Conservation (phyloP, 2,329 filamentous ascomycete species). For the Corinectria fuckeliana region DNA sequence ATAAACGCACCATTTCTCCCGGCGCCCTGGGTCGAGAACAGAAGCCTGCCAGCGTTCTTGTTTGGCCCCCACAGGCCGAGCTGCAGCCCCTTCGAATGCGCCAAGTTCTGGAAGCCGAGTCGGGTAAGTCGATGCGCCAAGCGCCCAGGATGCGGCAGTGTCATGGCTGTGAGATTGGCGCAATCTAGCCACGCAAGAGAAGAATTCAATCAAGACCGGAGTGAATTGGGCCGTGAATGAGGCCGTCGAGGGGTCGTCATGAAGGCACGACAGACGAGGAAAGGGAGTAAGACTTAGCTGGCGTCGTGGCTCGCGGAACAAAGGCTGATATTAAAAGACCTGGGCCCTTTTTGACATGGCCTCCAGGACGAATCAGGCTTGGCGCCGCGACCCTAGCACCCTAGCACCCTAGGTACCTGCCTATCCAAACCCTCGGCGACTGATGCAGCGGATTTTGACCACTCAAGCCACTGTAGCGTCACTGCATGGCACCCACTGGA, state of each 20-base stretch:
- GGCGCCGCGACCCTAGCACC: conserved; percentile 26
- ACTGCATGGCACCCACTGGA: conserved; percentile 17
- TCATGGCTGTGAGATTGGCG: conserved; percentile 26
- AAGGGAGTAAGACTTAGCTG: conserved; percentile 21
- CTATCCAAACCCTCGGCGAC: conserved; percentile 32
- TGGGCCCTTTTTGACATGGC: not conserved
- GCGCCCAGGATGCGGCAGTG: conserved; percentile 36
- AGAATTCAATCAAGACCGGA: not conserved
- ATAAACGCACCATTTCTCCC: conserved; percentile 37
- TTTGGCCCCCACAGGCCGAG: conserved; percentile 29
- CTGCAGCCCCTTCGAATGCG: conserved; percentile 21
- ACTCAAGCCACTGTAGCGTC: conserved; percentile 17
- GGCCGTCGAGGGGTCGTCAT: conserved; percentile 19
- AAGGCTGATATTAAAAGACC: conserved; percentile 1
- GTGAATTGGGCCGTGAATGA: conserved; percentile 20
- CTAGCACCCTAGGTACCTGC: too few species aligned
- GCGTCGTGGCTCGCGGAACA: not conserved
- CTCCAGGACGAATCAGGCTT: conserved; percentile 26
- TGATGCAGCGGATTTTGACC: conserved; percentile 17
- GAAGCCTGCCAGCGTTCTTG: conserved; percentile 21
- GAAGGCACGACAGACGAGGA: conserved; percentile 21
- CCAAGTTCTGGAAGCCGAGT: conserved; percentile 27
- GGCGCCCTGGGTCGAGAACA: conserved; percentile 40
- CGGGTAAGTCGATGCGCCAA: conserved; percentile 36
- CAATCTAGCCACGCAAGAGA: conserved; percentile 7